These are phyloP conservation scores for Lumnitzera racemosa DNA, from an alignment of 345 rosid species.

Conservation along the genomic window DNA sequence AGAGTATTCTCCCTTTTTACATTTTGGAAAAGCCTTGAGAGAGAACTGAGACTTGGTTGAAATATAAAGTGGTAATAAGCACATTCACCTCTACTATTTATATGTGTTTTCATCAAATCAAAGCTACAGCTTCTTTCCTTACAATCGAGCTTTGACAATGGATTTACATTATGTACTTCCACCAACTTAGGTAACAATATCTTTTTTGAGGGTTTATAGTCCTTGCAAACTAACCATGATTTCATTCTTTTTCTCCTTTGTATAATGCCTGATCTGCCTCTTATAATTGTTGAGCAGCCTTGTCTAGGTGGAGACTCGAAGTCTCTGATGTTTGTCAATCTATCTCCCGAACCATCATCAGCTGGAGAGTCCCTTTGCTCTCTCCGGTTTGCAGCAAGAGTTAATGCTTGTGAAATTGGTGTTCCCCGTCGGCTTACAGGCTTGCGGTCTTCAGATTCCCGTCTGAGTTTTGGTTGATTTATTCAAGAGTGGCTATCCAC, in stretches of 20 bases:
- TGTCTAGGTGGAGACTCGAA: slow-evolving; percentile 97
- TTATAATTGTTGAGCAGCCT: slow-evolving; percentile 40
- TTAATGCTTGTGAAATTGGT: slow-evolving; percentile 98
- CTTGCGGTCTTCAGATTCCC: slow-evolving; percentile 42
- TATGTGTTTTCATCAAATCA: no score
- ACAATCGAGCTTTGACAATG: no score
- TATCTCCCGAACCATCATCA: slow-evolving; percentile 78
- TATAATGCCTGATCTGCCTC: no score
- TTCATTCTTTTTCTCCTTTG: background rate
- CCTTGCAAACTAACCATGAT: slow-evolving; percentile 1
- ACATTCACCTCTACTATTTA: no score
- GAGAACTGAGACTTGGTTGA: no score
- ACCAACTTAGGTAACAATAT: no score
- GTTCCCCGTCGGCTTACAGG: slow-evolving; percentile 73
- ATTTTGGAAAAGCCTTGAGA: no score
- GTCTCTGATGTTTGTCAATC: slow-evolving; percentile 86
- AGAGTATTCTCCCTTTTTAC: no score
- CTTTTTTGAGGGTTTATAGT: no score
- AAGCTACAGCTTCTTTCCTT: no score
- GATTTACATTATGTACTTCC: no score
- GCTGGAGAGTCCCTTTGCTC: slow-evolving; percentile 91
- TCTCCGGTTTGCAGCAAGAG: slow-evolving; percentile 91
- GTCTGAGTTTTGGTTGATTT: slow-evolving; percentile 66
- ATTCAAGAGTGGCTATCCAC: background rate
- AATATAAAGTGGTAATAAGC: no score